Base-by-base conservation (phyloP, 352 stramenopile genomes). In the Peronospora destructor region DNA sequence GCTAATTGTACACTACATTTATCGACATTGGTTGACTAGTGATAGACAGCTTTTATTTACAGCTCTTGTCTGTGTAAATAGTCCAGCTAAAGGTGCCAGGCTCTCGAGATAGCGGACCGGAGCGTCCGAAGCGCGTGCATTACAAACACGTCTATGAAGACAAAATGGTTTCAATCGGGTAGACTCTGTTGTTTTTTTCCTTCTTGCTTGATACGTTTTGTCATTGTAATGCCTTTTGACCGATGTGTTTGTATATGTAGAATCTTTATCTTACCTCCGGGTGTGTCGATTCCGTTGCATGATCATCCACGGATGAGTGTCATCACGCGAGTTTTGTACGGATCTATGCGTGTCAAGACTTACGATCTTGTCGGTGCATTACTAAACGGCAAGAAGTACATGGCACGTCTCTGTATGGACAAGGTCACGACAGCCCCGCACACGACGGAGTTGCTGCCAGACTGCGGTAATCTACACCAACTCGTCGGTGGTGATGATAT, bases 91-190 rank as follows among this genome's bases (percentile, higher is more conserved):
- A 66, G 14, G 60, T 85, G 6, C 74, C 76, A 8, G 48, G 66
- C 11, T 39, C 44, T 26, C 28, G 41, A 11, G 45, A 50, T 16
- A 23, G 19, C 45, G 30, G 26, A 19, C 23, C 52, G 4, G 28
- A 63, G 32, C 28, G 44, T 13, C 13, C 45, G 25, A 73, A 68
- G 45, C 61, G 51, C 32, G 78, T 90, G 39, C 59, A 66, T 25
- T 92, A 92, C 58, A 55, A 87, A 42, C 78, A 92, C 59, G 74
- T 92, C n/a, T 90, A 78, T 42, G 82, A 90, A 51, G 75, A 90
- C 45, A 59, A 84, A 19, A 71, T 71, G 25, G 77, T 92, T 44
- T 90, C 82, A 17, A 90, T 92, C 46, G 82, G 82, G 81, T 91
- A 59, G 2, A 47, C 25, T 45, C 4, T 14, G 9, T 44, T 25